Base-by-base conservation (phyloP, 495 filamentous ascomycete species). In the Aspergillus saccharolyticus region DNA sequence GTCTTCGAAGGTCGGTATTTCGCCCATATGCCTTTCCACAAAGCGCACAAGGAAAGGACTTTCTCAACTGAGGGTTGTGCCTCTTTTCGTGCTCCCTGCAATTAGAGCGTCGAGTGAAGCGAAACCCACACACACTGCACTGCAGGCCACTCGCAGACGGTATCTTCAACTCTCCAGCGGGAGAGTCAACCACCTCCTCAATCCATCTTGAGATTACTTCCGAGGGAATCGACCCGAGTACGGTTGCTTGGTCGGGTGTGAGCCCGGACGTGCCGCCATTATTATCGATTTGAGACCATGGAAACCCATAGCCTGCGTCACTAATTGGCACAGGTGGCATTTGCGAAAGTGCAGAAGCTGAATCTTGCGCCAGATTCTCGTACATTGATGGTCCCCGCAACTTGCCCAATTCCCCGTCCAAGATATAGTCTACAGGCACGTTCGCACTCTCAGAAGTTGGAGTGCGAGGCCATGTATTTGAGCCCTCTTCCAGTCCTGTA, bases 71-170 rank as follows among this genome's bases (percentile, higher is more conserved):
- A 2, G 91, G 87, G 69, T 96, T 85, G 72, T 97, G 93, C 8
- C 84, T 93, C 66, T 94, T 90, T 78, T 94, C 80, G 70, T 97
- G 93, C 53, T 89, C 86, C 66, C 88, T 90, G 71, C 87, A 90
- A 74, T 97, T 97, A 74, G 92, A 97, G 65, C 84, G 88, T 52
- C 93, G 75, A 58, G 89, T 89, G 67, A 97, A 97, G 8, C 85
- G 79, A 71, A 85, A 86, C 20, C 86, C 86, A 69, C 93, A 97
- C 12, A 85, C 70, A 21, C 82, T 75, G 68, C 93, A 97, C 56
- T 84, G 70, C 66, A 85, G 89, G 54, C 87, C 91, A 43, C 56
- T 60, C 0, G 59, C 62, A 43, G 66, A 53, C 15, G 60, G 20
- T 12, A 64, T 39, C 52, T 59, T 61, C 16, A 21, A 44, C n/a